Base-by-base conservation (phyloP, 108 stramenopile species). In the Parietichytrium sp. region DNA sequence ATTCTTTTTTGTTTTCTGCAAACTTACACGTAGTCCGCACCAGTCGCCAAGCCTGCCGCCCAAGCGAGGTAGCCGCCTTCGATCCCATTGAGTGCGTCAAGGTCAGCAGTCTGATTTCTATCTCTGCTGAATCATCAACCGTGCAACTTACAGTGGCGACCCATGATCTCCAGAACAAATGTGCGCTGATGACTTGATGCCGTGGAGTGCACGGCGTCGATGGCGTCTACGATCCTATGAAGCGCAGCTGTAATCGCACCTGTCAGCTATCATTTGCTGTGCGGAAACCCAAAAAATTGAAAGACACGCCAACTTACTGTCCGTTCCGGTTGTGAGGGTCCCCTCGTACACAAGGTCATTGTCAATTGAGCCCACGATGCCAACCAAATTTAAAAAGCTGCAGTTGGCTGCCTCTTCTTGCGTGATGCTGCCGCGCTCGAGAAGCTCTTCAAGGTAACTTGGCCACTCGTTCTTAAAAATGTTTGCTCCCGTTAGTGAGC, bases 111-210 rank as follows among this genome's bases (percentile, higher is more conserved):
- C n/a, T n/a, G n/a, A n/a, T n/a, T n/a, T n/a, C n/a, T n/a, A n/a
- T n/a, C n/a, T n/a, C n/a, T n/a, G n/a, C n/a, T n/a, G n/a, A n/a
- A n/a, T n/a, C n/a, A n/a, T n/a, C n/a, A n/a, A n/a, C n/a, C n/a
- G n/a, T n/a, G n/a, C n/a, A n/a, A n/a, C n/a, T n/a, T n/a, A n/a
- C 61, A 72, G 33, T 72, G 61, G 29, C 61, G 61, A 20, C 61
- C 61, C 61, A 72, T 72, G 61, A 72, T 72, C 20, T 72, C 61
- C 23, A 72, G 61, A 1, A 72, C 61, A 72, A 72, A 72, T n/a
- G 61, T 72, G 61, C 61, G 61, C 61, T 72, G 61, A 42, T 72
- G 61, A 42, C 61, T 72, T 0, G 61, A 72, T 36, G 61, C 61
- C 6, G 61, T 72, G 42, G 38, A 45, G 23, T 72, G 61, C 20